Percentiles rank a stretch among this genome's conserved stretches.
phyloP scores from a whole-genome alignment of 1,139 yeast genomes.

The Yamadazyma atmosphaerica region DNA sequence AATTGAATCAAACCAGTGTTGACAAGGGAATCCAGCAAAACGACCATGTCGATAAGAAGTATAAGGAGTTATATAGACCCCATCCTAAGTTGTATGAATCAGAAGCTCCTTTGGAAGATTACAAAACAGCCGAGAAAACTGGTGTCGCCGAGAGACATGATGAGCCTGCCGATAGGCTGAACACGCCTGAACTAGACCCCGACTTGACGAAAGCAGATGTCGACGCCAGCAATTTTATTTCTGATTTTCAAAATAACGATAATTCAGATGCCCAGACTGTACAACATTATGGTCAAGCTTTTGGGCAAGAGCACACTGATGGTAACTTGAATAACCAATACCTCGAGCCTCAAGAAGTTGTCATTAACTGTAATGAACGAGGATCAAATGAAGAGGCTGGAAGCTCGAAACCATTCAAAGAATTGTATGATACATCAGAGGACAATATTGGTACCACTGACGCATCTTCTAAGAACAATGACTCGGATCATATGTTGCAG shows the following conservation, averaged over 20 bases:
- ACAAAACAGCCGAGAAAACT: neutral
- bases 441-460: no score
- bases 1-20: neutral
- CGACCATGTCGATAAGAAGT: slow-evolving; percentile 7
- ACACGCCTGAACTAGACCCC: slow-evolving; percentile 10
- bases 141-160: neutral
- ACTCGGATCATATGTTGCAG: no score
- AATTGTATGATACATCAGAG: slow-evolving; percentile 15
- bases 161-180: neutral
- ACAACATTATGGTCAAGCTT: slow-evolving; percentile 3
- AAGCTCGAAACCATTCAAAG: slow-evolving; percentile 12
- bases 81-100: slow-evolving; percentile 15
- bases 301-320: neutral
- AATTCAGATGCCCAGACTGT: slow-evolving; percentile 6
- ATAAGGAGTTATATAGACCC: slow-evolving; percentile 19
- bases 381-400: neutral
- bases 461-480: no score
- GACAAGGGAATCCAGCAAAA: slow-evolving; percentile 1
- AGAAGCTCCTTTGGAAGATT: neutral
- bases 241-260: neutral
- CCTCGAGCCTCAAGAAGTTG: neutral
- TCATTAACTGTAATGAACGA: neutral
- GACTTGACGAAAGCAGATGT: slow-evolving; percentile 7
- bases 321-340: neutral
- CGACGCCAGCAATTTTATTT: slow-evolving; percentile 3